Evolutionary conservation across 2,329 filamentous ascomycete species (phyloP).

Genomic region (Penicillium sp.): DNA sequence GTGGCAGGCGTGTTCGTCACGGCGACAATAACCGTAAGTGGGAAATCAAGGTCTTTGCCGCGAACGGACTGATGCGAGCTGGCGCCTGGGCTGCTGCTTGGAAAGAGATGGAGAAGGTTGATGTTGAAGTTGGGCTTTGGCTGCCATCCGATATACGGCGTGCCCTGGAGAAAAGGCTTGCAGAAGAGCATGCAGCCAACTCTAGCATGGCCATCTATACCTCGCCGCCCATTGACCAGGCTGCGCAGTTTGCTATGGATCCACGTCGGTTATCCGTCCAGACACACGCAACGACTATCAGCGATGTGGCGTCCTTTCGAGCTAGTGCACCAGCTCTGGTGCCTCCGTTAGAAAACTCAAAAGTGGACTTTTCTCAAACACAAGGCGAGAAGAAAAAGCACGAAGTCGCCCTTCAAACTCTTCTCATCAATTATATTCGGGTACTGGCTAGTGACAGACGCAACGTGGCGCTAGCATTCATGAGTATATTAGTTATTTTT

Average conservation of each 20-base stretch:
- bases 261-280: conserved; percentile 6
- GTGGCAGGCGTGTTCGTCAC: conserved; percentile 45
- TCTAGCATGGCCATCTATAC: conserved; percentile 16
- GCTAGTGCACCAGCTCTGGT: neutral
- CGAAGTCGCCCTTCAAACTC: conserved; percentile 49
- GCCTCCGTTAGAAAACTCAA: conserved; percentile 2
- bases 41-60: conserved; percentile 80
- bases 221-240: conserved; percentile 10
- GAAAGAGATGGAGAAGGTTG: conserved; percentile 98
- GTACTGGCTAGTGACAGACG: conserved; percentile 50
- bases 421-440: conserved; percentile 52
- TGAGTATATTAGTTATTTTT: conserved; percentile 13
- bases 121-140: conserved; percentile 80
- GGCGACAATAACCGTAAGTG: conserved; percentile 49
- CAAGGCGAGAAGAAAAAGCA: conserved; percentile 9
- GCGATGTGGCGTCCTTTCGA: conserved; percentile 9
- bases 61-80: conserved; percentile 86
- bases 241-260: conserved; percentile 3
- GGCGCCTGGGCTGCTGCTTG: conserved; percentile 91
- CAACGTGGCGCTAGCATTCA: conserved; percentile 41
- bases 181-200: conserved; percentile 38
- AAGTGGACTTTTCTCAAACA: neutral
- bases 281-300: conserved; percentile 6
- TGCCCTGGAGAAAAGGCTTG: conserved; percentile 44
- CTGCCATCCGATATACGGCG: conserved; percentile 50